These are phyloP conservation scores for Blechomonas ayalai DNA, from an alignment of 208 protist species.

Conservation along the genomic window DNA sequence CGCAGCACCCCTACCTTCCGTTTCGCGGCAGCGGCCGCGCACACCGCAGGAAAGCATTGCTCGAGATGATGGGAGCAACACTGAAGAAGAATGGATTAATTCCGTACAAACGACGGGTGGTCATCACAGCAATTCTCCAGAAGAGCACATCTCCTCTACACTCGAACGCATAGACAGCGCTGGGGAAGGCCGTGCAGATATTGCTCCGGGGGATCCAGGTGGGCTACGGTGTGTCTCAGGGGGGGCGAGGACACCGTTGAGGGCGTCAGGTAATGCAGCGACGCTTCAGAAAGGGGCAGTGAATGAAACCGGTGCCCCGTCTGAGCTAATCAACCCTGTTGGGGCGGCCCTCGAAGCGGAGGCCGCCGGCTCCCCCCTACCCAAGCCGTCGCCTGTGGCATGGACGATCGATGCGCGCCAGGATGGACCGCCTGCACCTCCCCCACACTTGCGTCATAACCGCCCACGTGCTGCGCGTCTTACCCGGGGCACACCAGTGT, in stretches of 20 bases:
- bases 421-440: not conserved
- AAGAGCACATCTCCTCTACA: too few species aligned
- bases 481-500: not conserved
- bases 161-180: too few species aligned
- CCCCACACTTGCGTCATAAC: conserved; percentile 1
- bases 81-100: not conserved
- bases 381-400: too few species aligned
- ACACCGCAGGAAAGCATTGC: not conserved
- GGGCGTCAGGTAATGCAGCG: not conserved
- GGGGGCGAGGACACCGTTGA: not conserved
- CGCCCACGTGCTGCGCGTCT: not conserved
- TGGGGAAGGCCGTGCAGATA: too few species aligned
- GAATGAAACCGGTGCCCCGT: not conserved
- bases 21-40: not conserved
- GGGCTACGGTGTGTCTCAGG: not conserved
- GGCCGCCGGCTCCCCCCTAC: too few species aligned
- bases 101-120: too few species aligned
- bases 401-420: too few species aligned
- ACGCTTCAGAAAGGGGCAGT: not conserved
- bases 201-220: too few species aligned
- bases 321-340: too few species aligned
- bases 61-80: not conserved
- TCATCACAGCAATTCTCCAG: too few species aligned
- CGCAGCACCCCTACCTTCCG: too few species aligned
- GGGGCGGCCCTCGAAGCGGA: too few species aligned